Percentiles rank a stretch among this genome's conserved stretches.
Evolutionary conservation across 176 grass and related monocot species (phyloP).

Genomic region (Elaeis guineensis): DNA sequence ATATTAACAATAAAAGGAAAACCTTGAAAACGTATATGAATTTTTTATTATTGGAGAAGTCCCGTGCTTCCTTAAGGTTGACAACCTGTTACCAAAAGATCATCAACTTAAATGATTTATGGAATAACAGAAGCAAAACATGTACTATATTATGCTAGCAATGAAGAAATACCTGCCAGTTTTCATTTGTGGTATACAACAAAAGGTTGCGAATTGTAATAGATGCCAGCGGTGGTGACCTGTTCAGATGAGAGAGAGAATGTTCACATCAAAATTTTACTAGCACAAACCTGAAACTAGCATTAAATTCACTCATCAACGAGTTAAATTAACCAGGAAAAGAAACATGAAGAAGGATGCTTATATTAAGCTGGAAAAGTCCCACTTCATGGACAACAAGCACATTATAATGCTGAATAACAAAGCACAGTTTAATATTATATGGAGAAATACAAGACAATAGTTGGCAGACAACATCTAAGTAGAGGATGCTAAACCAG

Average conservation of each 20-base stretch:
- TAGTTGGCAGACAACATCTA: too few relatives aligned
- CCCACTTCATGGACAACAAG: too few relatives aligned
- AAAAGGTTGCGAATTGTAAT: constrained; percentile 90
- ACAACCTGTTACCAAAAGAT: constrained; percentile 48
- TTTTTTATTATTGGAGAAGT: constrained; percentile 87
- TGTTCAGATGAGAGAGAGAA: constrained; percentile 26
- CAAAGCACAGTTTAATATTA: too few relatives aligned
- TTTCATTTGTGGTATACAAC: constrained; percentile 96
- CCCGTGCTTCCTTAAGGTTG: constrained; percentile 97
- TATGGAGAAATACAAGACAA: too few relatives aligned
- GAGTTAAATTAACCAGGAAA: neutral
- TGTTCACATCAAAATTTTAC: neutral
- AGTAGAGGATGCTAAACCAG: too few relatives aligned
- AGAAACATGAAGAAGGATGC: neutral
- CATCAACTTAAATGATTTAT: neutral
- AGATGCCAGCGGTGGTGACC: constrained; percentile 86
- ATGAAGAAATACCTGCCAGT: constrained; percentile 73
- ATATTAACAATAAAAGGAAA: constrained; percentile 4
- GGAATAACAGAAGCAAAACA: neutral
- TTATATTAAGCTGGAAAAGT: too few relatives aligned
- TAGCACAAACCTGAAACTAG: neutral
- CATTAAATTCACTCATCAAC: neutral
- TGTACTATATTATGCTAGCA: constrained; percentile 10
- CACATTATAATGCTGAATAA: too few relatives aligned
- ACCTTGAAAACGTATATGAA: constrained; percentile 99